Base-by-base conservation (phyloP, 1,284 basidiomycete genomes). In the Ganoderma resinaceum region DNA sequence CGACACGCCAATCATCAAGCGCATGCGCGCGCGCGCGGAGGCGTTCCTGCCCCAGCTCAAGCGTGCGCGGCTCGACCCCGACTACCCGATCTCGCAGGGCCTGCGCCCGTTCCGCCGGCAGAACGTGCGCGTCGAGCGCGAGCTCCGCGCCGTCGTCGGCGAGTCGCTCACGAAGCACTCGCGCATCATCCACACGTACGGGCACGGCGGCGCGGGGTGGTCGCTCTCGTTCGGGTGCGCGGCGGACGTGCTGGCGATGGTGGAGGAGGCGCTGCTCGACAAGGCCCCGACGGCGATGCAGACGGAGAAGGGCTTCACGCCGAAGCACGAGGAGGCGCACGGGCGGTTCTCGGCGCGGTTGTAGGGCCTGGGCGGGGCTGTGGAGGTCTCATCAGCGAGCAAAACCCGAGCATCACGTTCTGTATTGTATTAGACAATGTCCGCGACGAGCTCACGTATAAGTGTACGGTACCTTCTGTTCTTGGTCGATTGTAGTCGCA, bases 81-180 rank as follows among this genome's bases (percentile, higher is more conserved):
- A 63, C 29, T 77, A 75, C 35, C 76, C 77, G 7, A 63, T 81
- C 20, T 78, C 78, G 29, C 80, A 82, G 69, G 81, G 80, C 18
- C 74, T 80, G 3, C 77, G 80, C 2, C 81, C 81, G 4, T 77
- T 78, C 69, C 74, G 79, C 6, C 72, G 74, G 18, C 68, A 73
- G 35, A 79, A 80, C 70, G 80, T 81, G 23, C 77, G 80, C 11
- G 81, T 82, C 6, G 79, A 81, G 69, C 74, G 80, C 5, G 81
- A 82, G 71, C 66, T 73, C 31, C 70, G 72, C 49, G 52, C 57
- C 3, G 71, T 70, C 62, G 62, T 38, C 20, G 70, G 73, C 42
- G 75, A 70, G 23, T 71, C 72, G 4, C 61, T 52, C 35, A 20
- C 61, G 26, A 61, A 61, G 57, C 46, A 69, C 53, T 81, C 79